Percentiles rank a stretch among this genome's conserved stretches.
Conservation (phyloP, 2,329 filamentous ascomycete species). For the Fusarium phyllophilum region DNA sequence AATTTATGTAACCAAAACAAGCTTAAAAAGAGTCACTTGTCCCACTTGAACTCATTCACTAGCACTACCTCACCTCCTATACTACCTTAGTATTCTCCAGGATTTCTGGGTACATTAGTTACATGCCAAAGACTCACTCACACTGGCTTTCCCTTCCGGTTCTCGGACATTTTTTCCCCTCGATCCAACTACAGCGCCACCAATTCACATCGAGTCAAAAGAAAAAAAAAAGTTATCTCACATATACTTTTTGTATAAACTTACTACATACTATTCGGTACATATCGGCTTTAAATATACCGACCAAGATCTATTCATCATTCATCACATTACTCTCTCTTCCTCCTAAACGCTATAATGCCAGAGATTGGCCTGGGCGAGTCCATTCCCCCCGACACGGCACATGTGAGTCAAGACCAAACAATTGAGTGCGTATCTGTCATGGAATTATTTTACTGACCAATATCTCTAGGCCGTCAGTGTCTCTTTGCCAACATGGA, state of each 20-base stretch:
- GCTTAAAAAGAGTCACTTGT: constrained; percentile 7
- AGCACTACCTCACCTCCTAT: not conserved
- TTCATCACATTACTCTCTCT: not conserved
- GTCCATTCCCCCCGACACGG: constrained; percentile 80
- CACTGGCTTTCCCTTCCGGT: constrained; percentile 23
- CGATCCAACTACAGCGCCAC: constrained; percentile 27
- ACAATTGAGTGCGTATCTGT: not conserved
- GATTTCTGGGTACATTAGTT: not conserved
- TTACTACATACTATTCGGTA: not conserved
- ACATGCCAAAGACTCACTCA: constrained; percentile 10
- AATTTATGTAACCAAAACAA: not conserved
- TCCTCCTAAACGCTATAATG: constrained; percentile 49
- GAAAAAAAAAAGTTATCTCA: constrained; percentile 18
- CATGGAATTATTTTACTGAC: not conserved
- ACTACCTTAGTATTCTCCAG: constrained; percentile 3
- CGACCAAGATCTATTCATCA: not conserved
- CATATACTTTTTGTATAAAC: not conserved
- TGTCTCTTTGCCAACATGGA: constrained; percentile 95
- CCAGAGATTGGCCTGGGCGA: constrained; percentile 69
- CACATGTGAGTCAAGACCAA: constrained; percentile 69
- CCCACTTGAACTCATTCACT: constrained; percentile 13
- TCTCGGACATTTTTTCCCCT: constrained; percentile 29
- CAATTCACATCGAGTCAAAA: constrained; percentile 13
- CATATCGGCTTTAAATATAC: not conserved
- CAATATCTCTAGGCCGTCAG: constrained; percentile 78